Evolutionary conservation across 2,329 filamentous ascomycete species (phyloP), one percentile per base, ranked within the genome.

Genomic region (Ophiostoma montium): DNA sequence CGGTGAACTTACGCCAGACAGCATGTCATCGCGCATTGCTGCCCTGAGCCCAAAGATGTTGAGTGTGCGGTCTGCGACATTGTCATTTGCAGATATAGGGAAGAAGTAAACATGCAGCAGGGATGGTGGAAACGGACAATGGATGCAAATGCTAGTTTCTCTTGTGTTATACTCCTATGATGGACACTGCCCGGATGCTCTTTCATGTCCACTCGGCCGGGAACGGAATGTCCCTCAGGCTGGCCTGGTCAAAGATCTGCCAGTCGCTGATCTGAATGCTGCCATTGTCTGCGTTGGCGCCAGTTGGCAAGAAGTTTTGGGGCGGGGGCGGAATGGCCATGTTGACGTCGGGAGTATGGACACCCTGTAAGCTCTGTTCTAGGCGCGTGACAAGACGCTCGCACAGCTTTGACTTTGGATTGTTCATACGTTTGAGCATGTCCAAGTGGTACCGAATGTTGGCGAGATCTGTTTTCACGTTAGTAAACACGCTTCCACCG

Each of bases 211-310:
- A 44, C n/a, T 41, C 23, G 5, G 31, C 13, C 13, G 35, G 18
- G 35, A 30, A 43, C 19, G 19, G 44, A 39, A 55, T 51, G 30
- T 53, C 51, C 48, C 49, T 33, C 36, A 55, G 39, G n/a, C 53
- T 55, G 33, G 53, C 35, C 46, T 53, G 51, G 38, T 50, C 47
- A 42, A 55, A 53, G 11, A 55, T 52, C 30, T 55, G 49, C 53
- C 53, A 55, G 42, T 50, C 51, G 10, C 49, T 49, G 50, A 27
- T 33, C 30, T 16, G 5, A 18, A 27, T n/a, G 8, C 18, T 31
- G 18, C 15, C 43, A 31, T 46, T 31, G n/a, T 27, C 35, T n/a
- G 47, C 7, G 11, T 21, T 2, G n/a, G 5, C 12, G 9, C 18
- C 21, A 4, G 21, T 31, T 16, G 39, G 39, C 21, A 42, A n/a